phyloP scores from a whole-genome alignment of 441 rosid genomes.

The Metrosideros polymorpha region DNA sequence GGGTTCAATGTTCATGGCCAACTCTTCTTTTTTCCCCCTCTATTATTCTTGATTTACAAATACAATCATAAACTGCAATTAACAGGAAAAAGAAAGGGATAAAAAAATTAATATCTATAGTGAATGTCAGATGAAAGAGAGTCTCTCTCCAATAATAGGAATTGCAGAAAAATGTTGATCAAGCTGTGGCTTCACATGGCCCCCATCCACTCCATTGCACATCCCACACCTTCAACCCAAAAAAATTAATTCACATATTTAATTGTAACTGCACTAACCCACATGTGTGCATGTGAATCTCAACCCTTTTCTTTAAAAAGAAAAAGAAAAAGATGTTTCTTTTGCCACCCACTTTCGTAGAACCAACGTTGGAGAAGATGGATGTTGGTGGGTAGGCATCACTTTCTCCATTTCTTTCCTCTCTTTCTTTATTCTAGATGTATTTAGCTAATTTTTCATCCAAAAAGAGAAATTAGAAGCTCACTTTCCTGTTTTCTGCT shows the following conservation, averaged over 20 bases:
- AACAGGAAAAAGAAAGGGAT: not conserved
- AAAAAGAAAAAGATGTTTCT: not conserved
- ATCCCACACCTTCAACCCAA: not conserved
- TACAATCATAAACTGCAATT: not conserved
- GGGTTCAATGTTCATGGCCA: not conserved
- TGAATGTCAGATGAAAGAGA: not conserved
- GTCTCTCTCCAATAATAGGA: constrained; percentile 20
- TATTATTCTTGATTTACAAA: not conserved
- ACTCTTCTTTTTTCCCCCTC: not conserved
- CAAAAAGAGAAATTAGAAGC: not conserved
- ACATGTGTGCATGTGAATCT: constrained; percentile 45
- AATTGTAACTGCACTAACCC: not conserved
- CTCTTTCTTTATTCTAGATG: not conserved
- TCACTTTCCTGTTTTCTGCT: constrained; percentile 6
- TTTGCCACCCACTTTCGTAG: constrained; percentile 17
- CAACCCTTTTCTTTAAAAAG: not conserved
- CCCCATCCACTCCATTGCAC: constrained; percentile 6
- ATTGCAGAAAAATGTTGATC: not conserved
- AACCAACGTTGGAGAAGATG: not conserved
- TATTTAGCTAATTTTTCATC: not conserved
- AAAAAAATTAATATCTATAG: not conserved
- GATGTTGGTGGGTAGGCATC: not conserved
- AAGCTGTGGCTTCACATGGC: not conserved
- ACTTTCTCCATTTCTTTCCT: not conserved
- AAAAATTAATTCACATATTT: not conserved